These are phyloP conservation scores for Mycena pura DNA, from an alignment of 768 basidiomycete genomes.

Conservation along the genomic window DNA sequence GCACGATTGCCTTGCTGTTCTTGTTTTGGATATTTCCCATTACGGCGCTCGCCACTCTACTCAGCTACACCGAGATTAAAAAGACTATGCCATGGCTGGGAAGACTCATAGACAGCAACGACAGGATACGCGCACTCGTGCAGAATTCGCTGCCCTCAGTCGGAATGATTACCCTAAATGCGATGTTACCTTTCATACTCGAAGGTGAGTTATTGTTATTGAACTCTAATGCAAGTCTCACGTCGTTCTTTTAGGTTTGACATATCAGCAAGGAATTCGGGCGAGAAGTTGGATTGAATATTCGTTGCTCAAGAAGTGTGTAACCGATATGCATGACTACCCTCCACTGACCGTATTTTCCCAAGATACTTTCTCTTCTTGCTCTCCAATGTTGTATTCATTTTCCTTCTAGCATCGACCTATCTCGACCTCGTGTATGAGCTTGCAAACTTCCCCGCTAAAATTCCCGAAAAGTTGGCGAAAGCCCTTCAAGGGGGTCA, in stretches of 20 bases:
- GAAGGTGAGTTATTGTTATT: conserved; percentile 62
- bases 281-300: conserved; percentile 95
- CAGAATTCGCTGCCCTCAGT: conserved; percentile 94
- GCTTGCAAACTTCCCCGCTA: conserved; percentile 90
- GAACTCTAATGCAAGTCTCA: neutral
- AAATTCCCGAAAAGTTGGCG: conserved; percentile 93
- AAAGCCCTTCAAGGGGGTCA: conserved; percentile 78
- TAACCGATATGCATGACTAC: conserved; percentile 7
- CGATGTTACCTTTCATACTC: conserved; percentile 83
- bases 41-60: conserved; percentile 80
- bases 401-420: conserved; percentile 90
- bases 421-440: conserved; percentile 93
- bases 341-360: conserved; percentile 14
- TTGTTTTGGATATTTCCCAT: conserved; percentile 96
- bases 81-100: conserved; percentile 89
- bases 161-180: conserved; percentile 91
- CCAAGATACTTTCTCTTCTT: conserved; percentile 92
- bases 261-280: conserved; percentile 89
- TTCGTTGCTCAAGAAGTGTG: conserved; percentile 89
- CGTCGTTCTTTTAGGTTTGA: conserved; percentile 53
- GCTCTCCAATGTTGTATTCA: conserved; percentile 91
- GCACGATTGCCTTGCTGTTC: conserved; percentile 73
- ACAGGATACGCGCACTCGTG: conserved; percentile 82
- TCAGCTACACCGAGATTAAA: conserved; percentile 95
- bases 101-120: conserved; percentile 80